Evolutionary conservation across 768 basidiomycete genomes (phyloP), one percentile per base, ranked within the genome.

Genomic region (Mycena amicta): DNA sequence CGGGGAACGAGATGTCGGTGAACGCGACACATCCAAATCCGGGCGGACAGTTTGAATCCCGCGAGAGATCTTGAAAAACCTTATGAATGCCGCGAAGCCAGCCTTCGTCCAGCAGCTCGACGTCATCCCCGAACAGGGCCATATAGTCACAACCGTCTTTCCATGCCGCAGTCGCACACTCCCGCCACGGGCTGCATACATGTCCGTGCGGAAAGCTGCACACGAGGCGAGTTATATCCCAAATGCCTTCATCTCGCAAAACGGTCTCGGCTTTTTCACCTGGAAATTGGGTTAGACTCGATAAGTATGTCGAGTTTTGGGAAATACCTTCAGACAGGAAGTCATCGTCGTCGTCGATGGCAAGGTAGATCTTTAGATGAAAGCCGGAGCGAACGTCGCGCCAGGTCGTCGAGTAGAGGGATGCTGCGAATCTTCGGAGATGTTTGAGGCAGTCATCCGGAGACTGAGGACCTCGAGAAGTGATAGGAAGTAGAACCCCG

Each of bases 11-110:
- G 18, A 67, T 71, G 60, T 85, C 83, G 5, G 77, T 83, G 69
- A 87, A 85, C 0, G 83, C 79, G 2, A 86, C 77, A 39, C 83
- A 85, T 11, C 83, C 85, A 49, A 85, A 76, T 4, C 85, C 84
- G 4, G 69, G 62, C 4, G 79, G 81, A 0, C 18, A 37, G 18
- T 37, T 45, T 23, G 43, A 73, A 69, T 2, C 64, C 59, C 4
- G 70, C 1, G 80, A 61, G 11, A 84, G 61, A 2, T 64, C 41
- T 13, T 52, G 39, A 63, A 85, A 87, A 11, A 71, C 71, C 8
- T 50, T 47, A 29, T 80, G 76, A 4, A 74, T 70, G 1, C 74
- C 65, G 6, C 77, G 63, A 73, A 83, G 78, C 86, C 85, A 87
- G 11, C 77, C 77, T 57, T 79, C 75, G 50, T 85, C 80, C 28